A percentile compares a stretch with the other conserved stretches of the same genome.
Evolutionary conservation across 2,329 filamentous ascomycete species (phyloP).

Genomic region (Aspergillus unguis): DNA sequence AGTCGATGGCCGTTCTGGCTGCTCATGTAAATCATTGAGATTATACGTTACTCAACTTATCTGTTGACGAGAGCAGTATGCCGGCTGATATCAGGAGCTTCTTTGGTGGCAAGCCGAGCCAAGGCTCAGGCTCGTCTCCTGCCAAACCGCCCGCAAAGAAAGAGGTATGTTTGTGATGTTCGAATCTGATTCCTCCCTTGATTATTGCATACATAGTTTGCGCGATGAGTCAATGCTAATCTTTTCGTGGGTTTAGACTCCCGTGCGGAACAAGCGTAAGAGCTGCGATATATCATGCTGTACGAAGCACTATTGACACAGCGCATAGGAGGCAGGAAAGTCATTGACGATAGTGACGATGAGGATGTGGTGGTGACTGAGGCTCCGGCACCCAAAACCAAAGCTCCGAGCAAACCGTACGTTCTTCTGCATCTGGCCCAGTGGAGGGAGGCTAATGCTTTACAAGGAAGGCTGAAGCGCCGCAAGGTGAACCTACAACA

Average conservation of each 20-base stretch:
- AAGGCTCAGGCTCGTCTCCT: conserved; percentile 50
- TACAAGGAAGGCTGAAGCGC: conserved; percentile 48
- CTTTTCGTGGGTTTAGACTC: conserved; percentile 7
- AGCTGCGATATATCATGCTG: not conserved
- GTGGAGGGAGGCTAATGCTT: not conserved
- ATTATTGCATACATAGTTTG: not conserved
- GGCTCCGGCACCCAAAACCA: conserved; percentile 34
- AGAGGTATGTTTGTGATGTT: conserved; percentile 32
- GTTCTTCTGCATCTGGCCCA: conserved; percentile 19
- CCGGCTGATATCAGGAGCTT: conserved; percentile 84
- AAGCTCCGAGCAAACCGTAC: conserved; percentile 49
- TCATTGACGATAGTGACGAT: conserved; percentile 78
- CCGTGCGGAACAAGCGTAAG: conserved; percentile 37
- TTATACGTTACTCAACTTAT: not conserved
- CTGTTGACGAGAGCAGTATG: conserved; percentile 51
- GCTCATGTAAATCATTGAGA: not conserved
- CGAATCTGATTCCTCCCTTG: too few species aligned
- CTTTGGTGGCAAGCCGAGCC: conserved; percentile 72
- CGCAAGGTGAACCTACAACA: conserved; percentile 56
- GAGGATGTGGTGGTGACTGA: conserved; percentile 52
- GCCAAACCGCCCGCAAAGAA: conserved; percentile 44
- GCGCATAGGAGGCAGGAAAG: conserved; percentile 55
- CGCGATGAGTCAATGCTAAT: not conserved
- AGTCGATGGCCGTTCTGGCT: not conserved
- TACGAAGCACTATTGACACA: conserved; percentile 4